These are phyloP conservation scores for Tuber aestivum DNA, from an alignment of 495 filamentous ascomycete genomes.

Conservation along the genomic window DNA sequence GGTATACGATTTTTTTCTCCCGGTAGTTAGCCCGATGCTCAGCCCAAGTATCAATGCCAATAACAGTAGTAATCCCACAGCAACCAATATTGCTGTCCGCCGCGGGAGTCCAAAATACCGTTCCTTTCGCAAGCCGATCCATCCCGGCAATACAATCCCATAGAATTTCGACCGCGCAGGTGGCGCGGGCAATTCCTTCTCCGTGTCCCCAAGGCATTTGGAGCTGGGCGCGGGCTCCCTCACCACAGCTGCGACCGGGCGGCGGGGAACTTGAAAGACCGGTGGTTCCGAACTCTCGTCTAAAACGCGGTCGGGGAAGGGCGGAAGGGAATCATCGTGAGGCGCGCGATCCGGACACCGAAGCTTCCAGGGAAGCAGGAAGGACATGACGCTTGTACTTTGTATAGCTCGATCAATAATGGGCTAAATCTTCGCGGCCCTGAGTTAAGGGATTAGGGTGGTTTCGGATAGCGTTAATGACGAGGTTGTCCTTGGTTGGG, in stretches of 20 bases:
- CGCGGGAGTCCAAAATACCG: constrained; percentile 19
- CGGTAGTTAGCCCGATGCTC: constrained; percentile 49
- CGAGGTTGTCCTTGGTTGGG: constrained; percentile 1
- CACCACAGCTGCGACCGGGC: not conserved
- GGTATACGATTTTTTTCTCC: constrained; percentile 20
- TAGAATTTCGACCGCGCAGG: not conserved
- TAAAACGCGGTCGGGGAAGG: not conserved
- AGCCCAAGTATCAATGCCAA: constrained; percentile 55
- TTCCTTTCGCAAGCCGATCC: not conserved
- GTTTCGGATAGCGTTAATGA: not conserved
- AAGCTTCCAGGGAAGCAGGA: not conserved
- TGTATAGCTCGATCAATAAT: not conserved
- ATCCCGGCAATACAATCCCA: not conserved
- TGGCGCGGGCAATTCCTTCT: not conserved
- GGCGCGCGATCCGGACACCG: not conserved
- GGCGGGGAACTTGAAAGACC: not conserved
- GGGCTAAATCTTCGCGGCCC: not conserved
- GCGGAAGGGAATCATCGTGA: not conserved
- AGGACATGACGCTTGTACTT: not conserved
- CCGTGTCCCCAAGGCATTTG: not conserved
- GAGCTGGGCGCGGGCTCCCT: not conserved
- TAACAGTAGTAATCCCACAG: constrained; percentile 43
- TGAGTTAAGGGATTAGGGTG: not conserved
- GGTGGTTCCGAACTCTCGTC: not conserved
- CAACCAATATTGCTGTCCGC: constrained; percentile 32